Evolutionary conservation across 768 basidiomycete genomes (phyloP), one percentile per base, ranked within the genome.

Genomic region (Trametopsis cervina): DNA sequence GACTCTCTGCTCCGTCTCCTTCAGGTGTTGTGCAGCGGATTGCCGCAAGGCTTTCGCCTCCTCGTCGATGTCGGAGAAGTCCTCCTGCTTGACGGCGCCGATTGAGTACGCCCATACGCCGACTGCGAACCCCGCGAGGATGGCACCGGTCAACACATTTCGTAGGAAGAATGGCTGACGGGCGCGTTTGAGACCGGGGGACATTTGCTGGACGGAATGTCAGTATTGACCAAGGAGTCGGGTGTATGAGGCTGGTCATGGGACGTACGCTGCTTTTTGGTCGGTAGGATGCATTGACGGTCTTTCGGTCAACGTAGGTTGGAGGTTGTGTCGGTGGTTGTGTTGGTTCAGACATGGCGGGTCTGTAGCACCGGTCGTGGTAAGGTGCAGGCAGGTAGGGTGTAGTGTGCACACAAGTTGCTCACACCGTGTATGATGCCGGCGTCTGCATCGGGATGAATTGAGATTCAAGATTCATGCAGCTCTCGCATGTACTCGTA

Each of bases 51-150:
- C 76, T 52, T 68, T 69, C 23, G 81, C 89, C 60, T 88, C 85
- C 53, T 87, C 85, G 57, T 89, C 88, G 36, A 89, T 74, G 62
- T 91, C 89, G 55, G 85, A 81, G 61, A 95, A 96, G 35, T 86
- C 81, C 61, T 96, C 93, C 60, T 97, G 93, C 60, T 86, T 91
- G 47, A 97, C 93, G 23, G 92, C 93, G 24, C 81, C 78, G 60
- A 98, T 95, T 15, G 92, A 93, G 68, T 97, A 98, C 3, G 82
- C 74, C 80, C 90, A 98, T 7, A 96, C 82, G 22, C 83, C 85
- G 12, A 80, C 76, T 23, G 80, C 83, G 61, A 96, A 94, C 0
- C 76, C 74, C 22, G 80, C 75, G 38, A 97, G 74, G 2, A 72
- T 59, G 39, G 82, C 53, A 6, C 94, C 95, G 0, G 86, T 89